Percentiles rank a stretch among this genome's conserved stretches.
Evolutionary conservation across 2,329 filamentous ascomycete species (phyloP).

Genomic region (Gnomoniopsis smithogilvyi): DNA sequence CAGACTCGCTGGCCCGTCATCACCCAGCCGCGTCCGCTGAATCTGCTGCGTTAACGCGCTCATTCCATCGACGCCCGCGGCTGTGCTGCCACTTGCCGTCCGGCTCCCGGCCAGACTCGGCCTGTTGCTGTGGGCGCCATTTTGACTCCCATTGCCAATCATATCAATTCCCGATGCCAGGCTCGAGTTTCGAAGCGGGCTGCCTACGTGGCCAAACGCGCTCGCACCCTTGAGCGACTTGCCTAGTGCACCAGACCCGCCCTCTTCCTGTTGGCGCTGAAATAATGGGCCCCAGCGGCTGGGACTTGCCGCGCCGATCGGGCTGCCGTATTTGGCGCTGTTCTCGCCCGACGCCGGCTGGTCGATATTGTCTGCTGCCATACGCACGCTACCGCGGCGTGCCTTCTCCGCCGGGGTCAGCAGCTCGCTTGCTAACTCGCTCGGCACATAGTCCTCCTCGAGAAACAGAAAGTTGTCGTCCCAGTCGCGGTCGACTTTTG

Average conservation of each 20-base stretch:
- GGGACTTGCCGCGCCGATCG: slow-evolving; percentile 52
- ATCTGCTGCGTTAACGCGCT: slow-evolving; percentile 60
- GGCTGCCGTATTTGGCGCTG: slow-evolving; percentile 57
- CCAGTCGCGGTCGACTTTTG: slow-evolving; percentile 63
- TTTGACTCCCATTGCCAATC: not conserved
- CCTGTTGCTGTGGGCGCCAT: slow-evolving; percentile 30
- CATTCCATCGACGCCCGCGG: slow-evolving; percentile 45
- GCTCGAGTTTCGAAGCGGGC: slow-evolving; percentile 61
- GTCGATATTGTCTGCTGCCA: slow-evolving; percentile 38
- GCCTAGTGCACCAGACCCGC: slow-evolving; percentile 31
- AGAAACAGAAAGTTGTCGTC: slow-evolving; percentile 67
- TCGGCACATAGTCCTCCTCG: slow-evolving; percentile 86
- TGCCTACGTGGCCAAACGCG: slow-evolving; percentile 65
- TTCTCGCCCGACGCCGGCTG: slow-evolving; percentile 38
- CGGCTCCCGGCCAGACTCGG: slow-evolving; percentile 40
- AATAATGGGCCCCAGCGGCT: slow-evolving; percentile 61
- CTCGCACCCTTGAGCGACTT: slow-evolving; percentile 42
- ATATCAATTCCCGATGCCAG: slow-evolving; percentile 51
- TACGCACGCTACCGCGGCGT: slow-evolving; percentile 55
- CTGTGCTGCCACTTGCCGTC: slow-evolving; percentile 36
- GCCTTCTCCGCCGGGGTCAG: slow-evolving; percentile 67
- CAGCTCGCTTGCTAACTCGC: slow-evolving; percentile 59
- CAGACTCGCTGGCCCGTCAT: slow-evolving; percentile 29
- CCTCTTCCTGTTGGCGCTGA: slow-evolving; percentile 58
- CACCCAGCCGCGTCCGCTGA: slow-evolving; percentile 53